These are phyloP conservation scores for Thalassia testudinum DNA, from an alignment of 116 monocot species.

Conservation along the genomic window DNA sequence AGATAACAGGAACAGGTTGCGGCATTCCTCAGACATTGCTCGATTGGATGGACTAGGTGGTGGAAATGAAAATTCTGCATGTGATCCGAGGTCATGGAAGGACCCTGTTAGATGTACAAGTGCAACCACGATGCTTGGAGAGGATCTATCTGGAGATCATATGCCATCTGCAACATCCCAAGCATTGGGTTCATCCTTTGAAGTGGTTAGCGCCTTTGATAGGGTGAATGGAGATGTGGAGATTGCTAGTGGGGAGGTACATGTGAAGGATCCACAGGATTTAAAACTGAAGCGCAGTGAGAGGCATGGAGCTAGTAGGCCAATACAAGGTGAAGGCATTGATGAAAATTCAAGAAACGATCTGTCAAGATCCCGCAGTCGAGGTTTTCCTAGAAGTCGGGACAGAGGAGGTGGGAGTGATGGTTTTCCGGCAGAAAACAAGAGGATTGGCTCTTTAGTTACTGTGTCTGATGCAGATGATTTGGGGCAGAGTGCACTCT, in stretches of 20 bases:
- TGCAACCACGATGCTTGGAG: constrained; percentile 16
- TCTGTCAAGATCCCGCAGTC: constrained; percentile 35
- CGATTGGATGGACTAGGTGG: constrained; percentile 32
- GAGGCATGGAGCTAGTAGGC: constrained; percentile 13
- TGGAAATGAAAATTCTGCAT: constrained; percentile 33
- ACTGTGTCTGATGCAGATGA: constrained; percentile 24
- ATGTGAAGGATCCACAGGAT: constrained; percentile 20
- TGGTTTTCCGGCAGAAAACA: constrained; percentile 41
- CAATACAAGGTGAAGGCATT: constrained; percentile 23
- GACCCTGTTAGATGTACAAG: constrained; percentile 15
- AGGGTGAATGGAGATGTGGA: constrained; percentile 22
- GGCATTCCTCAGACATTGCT: constrained; percentile 31
- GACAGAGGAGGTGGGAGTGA: constrained; percentile 47
- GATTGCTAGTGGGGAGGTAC: constrained; percentile 18
- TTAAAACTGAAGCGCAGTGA: constrained; percentile 38
- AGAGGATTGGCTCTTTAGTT: constrained; percentile 24
- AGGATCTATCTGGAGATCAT: constrained; percentile 22
- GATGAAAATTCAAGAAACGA: constrained; percentile 61
- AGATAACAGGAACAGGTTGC: constrained; percentile 41
- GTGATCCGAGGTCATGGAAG: constrained; percentile 31
- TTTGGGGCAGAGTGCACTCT: constrained; percentile 13
- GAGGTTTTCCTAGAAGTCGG: constrained; percentile 31
- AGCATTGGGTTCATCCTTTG: constrained; percentile 28
- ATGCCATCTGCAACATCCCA: constrained; percentile 24
- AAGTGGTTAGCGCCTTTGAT: constrained; percentile 23